phyloP scores from a whole-genome alignment of 768 basidiomycete genomes.

The Suillus weaverae region DNA sequence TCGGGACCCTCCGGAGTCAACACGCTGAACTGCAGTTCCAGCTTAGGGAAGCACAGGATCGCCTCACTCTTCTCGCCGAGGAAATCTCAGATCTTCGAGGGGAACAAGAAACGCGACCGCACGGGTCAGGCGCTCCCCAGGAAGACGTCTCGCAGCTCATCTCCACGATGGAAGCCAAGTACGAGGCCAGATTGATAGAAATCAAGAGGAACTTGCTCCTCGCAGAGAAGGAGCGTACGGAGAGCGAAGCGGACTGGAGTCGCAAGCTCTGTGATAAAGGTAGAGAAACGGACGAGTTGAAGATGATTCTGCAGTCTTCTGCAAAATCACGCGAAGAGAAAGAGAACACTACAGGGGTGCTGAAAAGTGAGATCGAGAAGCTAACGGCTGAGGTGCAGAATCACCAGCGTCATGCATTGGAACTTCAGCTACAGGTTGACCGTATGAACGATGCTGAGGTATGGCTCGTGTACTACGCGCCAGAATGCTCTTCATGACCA shows the following conservation, averaged over 20 bases:
- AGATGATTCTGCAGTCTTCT: constrained; percentile 54
- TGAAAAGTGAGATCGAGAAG: constrained; percentile 56
- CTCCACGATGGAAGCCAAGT: constrained; percentile 70
- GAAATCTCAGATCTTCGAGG: constrained; percentile 65
- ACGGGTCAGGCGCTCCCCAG: constrained; percentile 45
- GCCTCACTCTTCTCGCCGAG: constrained; percentile 66
- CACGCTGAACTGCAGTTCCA: constrained; percentile 87
- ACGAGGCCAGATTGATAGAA: constrained; percentile 75
- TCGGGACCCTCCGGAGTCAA: constrained; percentile 74
- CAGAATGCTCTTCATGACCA: constrained; percentile 15
- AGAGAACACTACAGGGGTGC: constrained; percentile 46
- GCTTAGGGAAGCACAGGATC: constrained; percentile 76
- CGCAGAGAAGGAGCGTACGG: constrained; percentile 81
- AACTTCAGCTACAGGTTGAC: constrained; percentile 51
- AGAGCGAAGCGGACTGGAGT: constrained; percentile 89
- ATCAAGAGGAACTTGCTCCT: constrained; percentile 59
- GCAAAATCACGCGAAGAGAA: constrained; percentile 61
- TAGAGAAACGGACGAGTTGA: constrained; percentile 74
- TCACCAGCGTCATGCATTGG: constrained; percentile 53
- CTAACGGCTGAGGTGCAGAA: constrained; percentile 48
- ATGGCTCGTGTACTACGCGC: constrained; percentile 15
- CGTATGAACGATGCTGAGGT: constrained; percentile 66
- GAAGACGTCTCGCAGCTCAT: constrained; percentile 75
- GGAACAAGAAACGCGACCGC: constrained; percentile 48
- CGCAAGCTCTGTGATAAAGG: constrained; percentile 77